Percentiles rank a stretch among this genome's conserved stretches.
Evolutionary conservation across 2,329 filamentous ascomycete genomes (phyloP).

Genomic region (Neophaeococcomyces aloes): DNA sequence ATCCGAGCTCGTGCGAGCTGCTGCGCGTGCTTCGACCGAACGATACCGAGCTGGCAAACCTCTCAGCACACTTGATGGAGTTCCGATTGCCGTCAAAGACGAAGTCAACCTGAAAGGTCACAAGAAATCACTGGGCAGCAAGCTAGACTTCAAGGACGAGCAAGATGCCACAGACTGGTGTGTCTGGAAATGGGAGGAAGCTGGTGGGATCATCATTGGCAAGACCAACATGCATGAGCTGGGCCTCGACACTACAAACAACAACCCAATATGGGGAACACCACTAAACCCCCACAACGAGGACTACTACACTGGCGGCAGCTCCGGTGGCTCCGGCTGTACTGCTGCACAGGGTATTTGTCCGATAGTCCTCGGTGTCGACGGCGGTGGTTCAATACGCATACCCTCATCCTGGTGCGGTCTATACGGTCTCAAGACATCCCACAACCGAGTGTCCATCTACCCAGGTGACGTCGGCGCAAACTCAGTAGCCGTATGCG

Average conservation of each 20-base stretch:
- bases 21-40: conserved; percentile 62
- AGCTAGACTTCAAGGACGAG: conserved; percentile 43
- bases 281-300: conserved; percentile 68
- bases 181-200: conserved; percentile 58
- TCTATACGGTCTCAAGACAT: conserved; percentile 70
- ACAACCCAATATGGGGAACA: conserved; percentile 65
- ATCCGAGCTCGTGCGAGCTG: conserved; percentile 51
- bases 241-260: conserved; percentile 71
- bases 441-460: conserved; percentile 53
- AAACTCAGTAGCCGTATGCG: conserved; percentile 55
- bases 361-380: conserved; percentile 64
- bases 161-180: conserved; percentile 55
- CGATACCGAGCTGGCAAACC: conserved; percentile 58
- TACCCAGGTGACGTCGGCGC: conserved; percentile 50
- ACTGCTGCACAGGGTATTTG: conserved; percentile 59
- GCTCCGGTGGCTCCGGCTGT: conserved; percentile 66
- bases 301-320: conserved; percentile 69
- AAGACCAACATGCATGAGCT: conserved; percentile 74
- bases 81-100: conserved; percentile 77
- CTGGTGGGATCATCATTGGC: conserved; percentile 63
- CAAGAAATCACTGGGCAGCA: conserved; percentile 54
- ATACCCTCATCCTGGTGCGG: conserved; percentile 68
- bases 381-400: conserved; percentile 65
- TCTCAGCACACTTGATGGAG: conserved; percentile 63
- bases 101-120: conserved; percentile 65